Conservation (phyloP, 495 filamentous ascomycete genomes). For the Tetracladium setigerum region DNA sequence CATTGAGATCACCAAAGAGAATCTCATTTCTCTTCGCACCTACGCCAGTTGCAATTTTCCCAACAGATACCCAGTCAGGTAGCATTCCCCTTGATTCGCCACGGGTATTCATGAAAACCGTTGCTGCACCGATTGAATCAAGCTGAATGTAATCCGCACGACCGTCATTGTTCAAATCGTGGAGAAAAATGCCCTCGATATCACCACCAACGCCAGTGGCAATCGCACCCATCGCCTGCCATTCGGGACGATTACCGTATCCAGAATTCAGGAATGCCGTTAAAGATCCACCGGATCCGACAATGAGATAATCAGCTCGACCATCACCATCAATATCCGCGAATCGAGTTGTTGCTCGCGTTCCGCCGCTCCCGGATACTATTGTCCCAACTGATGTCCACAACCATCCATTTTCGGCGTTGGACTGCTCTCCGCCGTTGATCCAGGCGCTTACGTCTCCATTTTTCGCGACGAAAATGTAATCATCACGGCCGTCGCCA, state of each 20-base stretch:
- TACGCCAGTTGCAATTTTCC: slow-evolving; percentile 4
- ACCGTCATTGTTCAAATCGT: slow-evolving; percentile 24
- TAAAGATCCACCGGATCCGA: slow-evolving; percentile 9
- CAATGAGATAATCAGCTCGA: slow-evolving; percentile 8
- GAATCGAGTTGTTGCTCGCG: neutral
- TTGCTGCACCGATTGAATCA: slow-evolving; percentile 7
- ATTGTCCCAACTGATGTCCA: slow-evolving; percentile 3
- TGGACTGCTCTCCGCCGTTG: slow-evolving; percentile 4
- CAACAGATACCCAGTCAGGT: neutral
- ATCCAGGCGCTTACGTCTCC: slow-evolving; percentile 8
- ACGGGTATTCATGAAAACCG: slow-evolving; percentile 1
- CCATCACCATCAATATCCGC: slow-evolving; percentile 12
- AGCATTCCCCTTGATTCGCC: neutral
- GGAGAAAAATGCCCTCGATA: slow-evolving; percentile 19
- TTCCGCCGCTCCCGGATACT: neutral
- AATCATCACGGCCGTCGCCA: slow-evolving; percentile 25
- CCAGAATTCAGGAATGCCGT: slow-evolving; percentile 6
- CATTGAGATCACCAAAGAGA: slow-evolving; percentile 1
- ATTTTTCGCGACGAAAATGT: slow-evolving; percentile 21
- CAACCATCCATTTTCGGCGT: neutral
- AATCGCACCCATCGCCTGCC: slow-evolving; percentile 2
- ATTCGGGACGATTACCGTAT: slow-evolving; percentile 5
- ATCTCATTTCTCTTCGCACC: neutral
- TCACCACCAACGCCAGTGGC: slow-evolving; percentile 1
- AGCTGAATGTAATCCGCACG: slow-evolving; percentile 21